Conservation (phyloP, 148 eudicot genomes). For the Beta vulgaris region DNA sequence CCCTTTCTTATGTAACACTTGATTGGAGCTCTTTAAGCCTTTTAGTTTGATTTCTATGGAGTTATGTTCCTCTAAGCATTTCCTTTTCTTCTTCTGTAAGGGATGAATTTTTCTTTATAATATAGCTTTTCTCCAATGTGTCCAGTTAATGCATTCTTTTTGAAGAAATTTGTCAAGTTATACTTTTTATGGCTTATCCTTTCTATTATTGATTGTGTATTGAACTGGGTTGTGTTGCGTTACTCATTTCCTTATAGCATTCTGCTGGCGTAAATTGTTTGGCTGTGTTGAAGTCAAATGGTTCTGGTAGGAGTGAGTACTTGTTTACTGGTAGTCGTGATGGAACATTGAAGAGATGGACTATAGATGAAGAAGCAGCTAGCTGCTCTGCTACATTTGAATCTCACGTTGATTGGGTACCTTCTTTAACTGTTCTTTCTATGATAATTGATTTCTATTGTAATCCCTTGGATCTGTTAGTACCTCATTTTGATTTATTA, state of each 20-base stretch:
- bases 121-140: background rate
- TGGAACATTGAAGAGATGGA: constrained; percentile 91
- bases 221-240: background rate
- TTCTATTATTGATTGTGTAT: background rate
- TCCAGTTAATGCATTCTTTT: background rate
- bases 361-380: constrained; percentile 58
- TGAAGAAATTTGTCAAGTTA: background rate
- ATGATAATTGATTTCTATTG: background rate
- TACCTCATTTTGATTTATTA: background rate
- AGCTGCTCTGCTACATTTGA: constrained; percentile 85
- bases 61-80: background rate
- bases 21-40: background rate
- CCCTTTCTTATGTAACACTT: background rate
- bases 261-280: constrained; percentile 89
- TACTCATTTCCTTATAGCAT: constrained; percentile 52
- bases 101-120: background rate
- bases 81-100: background rate
- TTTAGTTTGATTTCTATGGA: background rate
- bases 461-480: background rate
- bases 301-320: constrained; percentile 39
- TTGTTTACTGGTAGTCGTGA: constrained; percentile 95
- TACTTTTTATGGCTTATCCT: background rate
- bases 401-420: constrained; percentile 97
- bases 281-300: constrained; percentile 64
- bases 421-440: constrained; percentile 9